Conservation (phyloP, 1,284 basidiomycete species). For the Tetrapyrgos nigripes region DNA sequence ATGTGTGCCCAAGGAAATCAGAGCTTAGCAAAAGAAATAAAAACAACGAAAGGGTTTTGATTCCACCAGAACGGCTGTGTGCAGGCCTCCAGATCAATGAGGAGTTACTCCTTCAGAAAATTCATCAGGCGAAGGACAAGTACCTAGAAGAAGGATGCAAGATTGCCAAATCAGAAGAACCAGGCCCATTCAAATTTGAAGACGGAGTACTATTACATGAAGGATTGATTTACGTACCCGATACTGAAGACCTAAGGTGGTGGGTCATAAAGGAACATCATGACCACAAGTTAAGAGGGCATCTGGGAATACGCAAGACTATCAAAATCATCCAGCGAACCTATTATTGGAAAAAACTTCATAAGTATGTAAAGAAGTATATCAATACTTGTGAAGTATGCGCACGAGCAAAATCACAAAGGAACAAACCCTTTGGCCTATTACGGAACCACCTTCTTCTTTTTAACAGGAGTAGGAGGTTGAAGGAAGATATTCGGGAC, state of each 20-base stretch:
- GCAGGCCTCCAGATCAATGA: neutral
- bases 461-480: too few relatives aligned
- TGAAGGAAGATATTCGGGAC: too few relatives aligned
- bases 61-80: constrained; percentile 26
- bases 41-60: constrained; percentile 19
- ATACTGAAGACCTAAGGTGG: neutral
- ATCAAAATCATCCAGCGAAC: constrained; percentile 18
- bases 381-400: constrained; percentile 4
- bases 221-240: constrained; percentile 14
- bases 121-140: neutral
- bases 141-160: neutral
- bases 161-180: neutral
- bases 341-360: constrained; percentile 29
- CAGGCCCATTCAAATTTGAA: constrained; percentile 22
- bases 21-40: neutral
- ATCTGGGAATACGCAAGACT: constrained; percentile 39
- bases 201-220: neutral
- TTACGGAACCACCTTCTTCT: too few relatives aligned
- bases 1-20: constrained; percentile 18
- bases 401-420: neutral
- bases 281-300: constrained; percentile 27
- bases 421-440: constrained; percentile 3
- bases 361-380: constrained; percentile 19
- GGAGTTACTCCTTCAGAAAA: neutral
- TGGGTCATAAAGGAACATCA: constrained; percentile 4